phyloP scores from a whole-genome alignment of 1,284 basidiomycete genomes.

The Tylopilus sp. region DNA sequence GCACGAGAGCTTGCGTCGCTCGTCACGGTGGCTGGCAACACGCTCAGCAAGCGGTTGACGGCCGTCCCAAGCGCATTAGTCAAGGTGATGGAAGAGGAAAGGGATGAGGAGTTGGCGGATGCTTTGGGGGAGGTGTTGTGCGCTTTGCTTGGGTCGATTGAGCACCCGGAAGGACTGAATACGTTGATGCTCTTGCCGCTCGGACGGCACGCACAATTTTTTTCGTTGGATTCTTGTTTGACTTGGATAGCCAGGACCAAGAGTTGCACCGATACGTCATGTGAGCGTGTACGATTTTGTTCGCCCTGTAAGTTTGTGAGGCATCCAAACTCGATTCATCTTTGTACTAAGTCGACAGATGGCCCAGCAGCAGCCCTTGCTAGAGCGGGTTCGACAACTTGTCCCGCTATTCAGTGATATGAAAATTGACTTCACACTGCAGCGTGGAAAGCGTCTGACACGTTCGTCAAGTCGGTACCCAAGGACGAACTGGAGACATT shows the following conservation, averaged over 20 bases:
- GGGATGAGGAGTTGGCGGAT: conserved; percentile 74
- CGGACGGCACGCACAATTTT: conserved; percentile 70
- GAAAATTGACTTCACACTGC: conserved; percentile 77
- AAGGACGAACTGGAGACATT: conserved; percentile 50
- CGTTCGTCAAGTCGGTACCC: conserved; percentile 90
- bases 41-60: conserved; percentile 87
- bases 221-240: not conserved
- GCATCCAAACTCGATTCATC: conserved; percentile 83
- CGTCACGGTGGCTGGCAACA: conserved; percentile 93
- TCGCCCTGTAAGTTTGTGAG: conserved; percentile 82
- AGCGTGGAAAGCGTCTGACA: conserved; percentile 88
- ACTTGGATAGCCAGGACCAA: conserved; percentile 74
- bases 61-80: conserved; percentile 83
- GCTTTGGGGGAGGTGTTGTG: conserved; percentile 85
- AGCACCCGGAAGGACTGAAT: conserved; percentile 89
- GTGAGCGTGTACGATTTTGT: conserved; percentile 82
- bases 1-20: conserved; percentile 91
- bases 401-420: conserved; percentile 89
- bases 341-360: conserved; percentile 93
- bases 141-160: conserved; percentile 82
- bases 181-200: conserved; percentile 91
- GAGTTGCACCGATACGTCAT: conserved; percentile 73
- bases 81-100: conserved; percentile 72
- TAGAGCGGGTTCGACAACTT: conserved; percentile 95
- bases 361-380: too few species aligned